phyloP scores from a whole-genome alignment of 2,329 filamentous ascomycete genomes.

The Xylariaceae sp. region DNA sequence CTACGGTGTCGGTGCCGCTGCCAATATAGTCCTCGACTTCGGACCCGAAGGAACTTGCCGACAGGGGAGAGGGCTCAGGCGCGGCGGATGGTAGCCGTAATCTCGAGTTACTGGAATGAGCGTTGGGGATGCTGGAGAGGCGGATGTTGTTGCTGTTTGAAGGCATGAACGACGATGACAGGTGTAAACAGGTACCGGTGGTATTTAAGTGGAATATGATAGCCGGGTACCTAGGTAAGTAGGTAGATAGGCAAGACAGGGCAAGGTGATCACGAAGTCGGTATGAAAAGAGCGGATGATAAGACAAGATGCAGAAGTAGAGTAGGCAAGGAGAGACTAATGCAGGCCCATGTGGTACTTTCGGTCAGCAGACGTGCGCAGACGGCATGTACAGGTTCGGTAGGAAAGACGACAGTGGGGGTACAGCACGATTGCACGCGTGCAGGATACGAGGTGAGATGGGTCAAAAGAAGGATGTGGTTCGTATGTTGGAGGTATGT shows the following conservation, averaged over 20 bases:
- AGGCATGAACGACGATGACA: conserved; percentile 18
- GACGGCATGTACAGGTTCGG: too few species aligned
- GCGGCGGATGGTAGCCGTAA: conserved; percentile 12
- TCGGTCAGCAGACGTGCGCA: too few species aligned
- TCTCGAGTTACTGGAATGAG: not conserved
- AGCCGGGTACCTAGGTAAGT: too few species aligned
- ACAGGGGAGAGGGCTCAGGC: conserved; percentile 18
- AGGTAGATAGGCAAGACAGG: too few species aligned
- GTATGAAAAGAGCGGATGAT: conserved; percentile 2
- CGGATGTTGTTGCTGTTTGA: conserved; percentile 18
- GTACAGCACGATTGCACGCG: too few species aligned
- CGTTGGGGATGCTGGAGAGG: conserved; percentile 21
- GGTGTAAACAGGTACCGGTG: too few species aligned
- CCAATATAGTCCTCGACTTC: conserved; percentile 24
- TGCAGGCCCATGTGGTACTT: conserved; percentile 1
- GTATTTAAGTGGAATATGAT: too few species aligned
- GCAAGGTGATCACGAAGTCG: too few species aligned
- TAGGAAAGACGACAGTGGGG: too few species aligned
- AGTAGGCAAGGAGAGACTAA: not conserved
- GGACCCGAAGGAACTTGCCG: conserved; percentile 20
- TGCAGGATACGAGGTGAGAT: too few species aligned
- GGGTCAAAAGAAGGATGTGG: too few species aligned
- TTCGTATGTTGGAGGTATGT: too few species aligned
- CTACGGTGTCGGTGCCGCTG: conserved; percentile 22
- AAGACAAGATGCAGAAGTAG: not conserved